phyloP scores from a whole-genome alignment of 768 basidiomycete species.

The Dioszegia crocea region DNA sequence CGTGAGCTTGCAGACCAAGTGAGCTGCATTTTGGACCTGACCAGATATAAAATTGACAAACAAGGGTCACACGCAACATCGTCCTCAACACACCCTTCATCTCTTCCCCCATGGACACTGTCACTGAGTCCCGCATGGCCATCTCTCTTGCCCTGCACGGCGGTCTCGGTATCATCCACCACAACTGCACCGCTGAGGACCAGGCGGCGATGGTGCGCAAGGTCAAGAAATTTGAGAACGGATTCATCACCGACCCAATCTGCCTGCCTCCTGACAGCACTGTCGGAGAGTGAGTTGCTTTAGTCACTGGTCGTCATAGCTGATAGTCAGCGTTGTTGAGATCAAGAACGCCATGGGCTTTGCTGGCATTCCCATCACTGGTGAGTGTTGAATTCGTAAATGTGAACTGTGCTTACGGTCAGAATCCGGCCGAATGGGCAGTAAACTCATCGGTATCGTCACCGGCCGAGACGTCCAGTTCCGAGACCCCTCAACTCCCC shows the following conservation, averaged over 20 bases:
- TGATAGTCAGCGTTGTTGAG: slow-evolving; percentile 60
- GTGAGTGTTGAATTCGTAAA: slow-evolving; percentile 65
- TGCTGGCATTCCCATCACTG: slow-evolving; percentile 95
- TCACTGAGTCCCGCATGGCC: slow-evolving; percentile 73
- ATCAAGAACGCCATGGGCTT: slow-evolving; percentile 90
- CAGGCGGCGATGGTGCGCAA: slow-evolving; percentile 97
- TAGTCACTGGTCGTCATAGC: not conserved
- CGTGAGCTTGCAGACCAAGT: slow-evolving; percentile 71
- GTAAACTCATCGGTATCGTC: slow-evolving; percentile 92
- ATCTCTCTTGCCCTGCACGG: slow-evolving; percentile 66
- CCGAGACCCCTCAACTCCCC: slow-evolving; percentile 61
- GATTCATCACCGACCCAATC: slow-evolving; percentile 93
- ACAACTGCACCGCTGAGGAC: slow-evolving; percentile 68
- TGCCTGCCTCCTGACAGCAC: slow-evolving; percentile 71
- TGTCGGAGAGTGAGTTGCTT: slow-evolving; percentile 61
- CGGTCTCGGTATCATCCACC: slow-evolving; percentile 96
- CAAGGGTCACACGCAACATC: slow-evolving; percentile 79
- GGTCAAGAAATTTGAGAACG: slow-evolving; percentile 97
- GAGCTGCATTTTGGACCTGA: slow-evolving; percentile 17
- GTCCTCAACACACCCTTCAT: slow-evolving; percentile 88
- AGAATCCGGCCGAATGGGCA: slow-evolving; percentile 83
- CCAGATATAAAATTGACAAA: not conserved
- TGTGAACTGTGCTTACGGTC: not conserved
- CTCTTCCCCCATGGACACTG: slow-evolving; percentile 99
- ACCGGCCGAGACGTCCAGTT: slow-evolving; percentile 96